Evolutionary conservation across 2,329 filamentous ascomycete species (phyloP), one percentile per base, ranked within the genome.

Genomic region (Monilinia aucupariae): DNA sequence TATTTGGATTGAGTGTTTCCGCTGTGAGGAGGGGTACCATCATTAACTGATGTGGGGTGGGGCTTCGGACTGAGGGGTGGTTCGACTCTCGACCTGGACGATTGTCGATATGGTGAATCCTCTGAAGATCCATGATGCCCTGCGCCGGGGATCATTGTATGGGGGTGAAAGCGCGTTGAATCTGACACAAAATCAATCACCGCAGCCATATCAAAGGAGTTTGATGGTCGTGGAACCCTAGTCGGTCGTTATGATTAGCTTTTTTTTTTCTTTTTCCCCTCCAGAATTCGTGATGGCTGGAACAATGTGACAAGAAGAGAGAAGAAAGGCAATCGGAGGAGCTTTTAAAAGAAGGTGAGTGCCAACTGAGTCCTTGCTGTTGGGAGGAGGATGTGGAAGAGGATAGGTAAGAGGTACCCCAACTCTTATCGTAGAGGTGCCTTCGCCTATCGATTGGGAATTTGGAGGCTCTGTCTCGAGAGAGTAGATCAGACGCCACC

Each of bases 111-210:
- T 64, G 65, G 68, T 49, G 71, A 74, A 70, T 81, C 77, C 74
- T 80, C 77, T 62, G 78, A 72, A 64, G 78, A 78, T 67, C 78
- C 69, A 66, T 71, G 78, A 56, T 62, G 59, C 67, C 78, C 78
- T 67, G 78, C 67, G 75, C 76, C 67, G 64, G 78, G 76, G 79
- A 91, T 88, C 81, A 86, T 89, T 78, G 81, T 85, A 79, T 68
- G 70, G 58, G 47, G 49, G 52, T 71, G 84, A 77, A 88, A 87
- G 77, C 85, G 83, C 71, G 84, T 81, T 70, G 86, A 81, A 78
- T 91, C 86, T 76, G 89, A 83, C 77, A 86, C 85, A 79, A 86
- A 86, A 80, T 93, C 90, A 75, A 86, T 82, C 76, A 86, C 75
- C 76, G 84, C 80, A 73, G 84, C 85, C 85, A 87, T 87, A 78